Percentiles rank a stretch among this genome's conserved stretches.
phyloP scores from a whole-genome alignment of 306 rosid genomes.

The Sphenostylis stenocarpa region DNA sequence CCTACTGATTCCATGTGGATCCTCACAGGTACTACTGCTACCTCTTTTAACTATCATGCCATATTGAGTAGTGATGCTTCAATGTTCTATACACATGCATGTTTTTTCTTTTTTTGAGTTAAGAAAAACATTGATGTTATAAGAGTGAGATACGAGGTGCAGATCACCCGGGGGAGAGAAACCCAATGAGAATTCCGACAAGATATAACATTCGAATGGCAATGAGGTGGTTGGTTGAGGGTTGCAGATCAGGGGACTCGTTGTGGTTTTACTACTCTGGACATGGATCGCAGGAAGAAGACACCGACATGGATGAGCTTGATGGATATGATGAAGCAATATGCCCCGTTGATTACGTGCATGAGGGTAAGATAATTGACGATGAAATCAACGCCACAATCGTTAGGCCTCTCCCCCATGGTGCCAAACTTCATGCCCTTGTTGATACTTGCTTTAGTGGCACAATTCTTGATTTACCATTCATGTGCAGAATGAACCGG shows the following conservation, averaged over 20 bases:
- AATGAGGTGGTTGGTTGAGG: slow-evolving; percentile 60
- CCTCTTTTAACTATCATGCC: not conserved
- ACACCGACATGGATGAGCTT: slow-evolving; percentile 48
- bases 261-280: slow-evolving; percentile 68
- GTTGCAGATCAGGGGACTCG: slow-evolving; percentile 58
- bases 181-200: slow-evolving; percentile 54
- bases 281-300: slow-evolving; percentile 48
- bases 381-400: slow-evolving; percentile 66
- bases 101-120: no score
- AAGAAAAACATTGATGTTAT: no score
- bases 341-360: slow-evolving; percentile 63
- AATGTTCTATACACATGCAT: no score
- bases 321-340: slow-evolving; percentile 65
- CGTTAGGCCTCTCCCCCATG: slow-evolving; percentile 59
- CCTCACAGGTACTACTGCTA: slow-evolving; percentile 57
- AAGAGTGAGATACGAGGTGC: not conserved
- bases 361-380: slow-evolving; percentile 53
- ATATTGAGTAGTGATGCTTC: no score
- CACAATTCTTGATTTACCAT: slow-evolving; percentile 60
- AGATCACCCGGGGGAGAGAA: slow-evolving; percentile 53
- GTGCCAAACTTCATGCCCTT: slow-evolving; percentile 64
- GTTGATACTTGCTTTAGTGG: slow-evolving; percentile 67
- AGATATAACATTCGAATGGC: slow-evolving; percentile 55
- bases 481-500: slow-evolving; percentile 58
- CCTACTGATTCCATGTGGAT: slow-evolving; percentile 52